Evolutionary conservation across 2,329 filamentous ascomycete genomes (phyloP).

Genomic region (Lithohypha guttulata): DNA sequence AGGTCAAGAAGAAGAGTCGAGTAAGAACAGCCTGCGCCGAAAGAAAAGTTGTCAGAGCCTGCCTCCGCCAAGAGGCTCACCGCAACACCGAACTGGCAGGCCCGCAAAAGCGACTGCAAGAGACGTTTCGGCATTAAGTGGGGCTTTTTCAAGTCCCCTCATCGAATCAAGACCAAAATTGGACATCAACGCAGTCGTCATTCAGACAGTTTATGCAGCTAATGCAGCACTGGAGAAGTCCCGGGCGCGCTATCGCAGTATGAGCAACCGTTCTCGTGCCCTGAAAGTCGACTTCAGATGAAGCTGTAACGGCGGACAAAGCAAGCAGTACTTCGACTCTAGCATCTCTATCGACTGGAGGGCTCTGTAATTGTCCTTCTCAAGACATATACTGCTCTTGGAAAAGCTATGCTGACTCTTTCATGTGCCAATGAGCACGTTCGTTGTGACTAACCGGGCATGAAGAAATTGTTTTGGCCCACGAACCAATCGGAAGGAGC

Average conservation of each 20-base stretch:
- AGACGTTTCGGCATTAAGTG: not conserved
- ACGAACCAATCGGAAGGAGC: no score
- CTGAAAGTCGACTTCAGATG: not conserved
- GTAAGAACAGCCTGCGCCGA: no score
- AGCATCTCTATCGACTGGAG: no score
- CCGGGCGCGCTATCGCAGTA: conserved; percentile 4
- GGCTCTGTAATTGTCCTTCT: no score
- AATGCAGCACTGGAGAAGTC: no score
- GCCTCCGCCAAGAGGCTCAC: conserved; percentile 9
- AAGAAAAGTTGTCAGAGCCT: no score
- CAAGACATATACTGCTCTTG: no score
- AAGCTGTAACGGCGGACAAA: not conserved
- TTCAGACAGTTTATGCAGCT: conserved; percentile 4
- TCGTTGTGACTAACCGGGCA: no score
- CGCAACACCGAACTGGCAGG: conserved; percentile 6
- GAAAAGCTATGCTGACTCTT: no score
- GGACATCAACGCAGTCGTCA: conserved; percentile 9
- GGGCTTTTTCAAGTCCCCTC: not conserved
- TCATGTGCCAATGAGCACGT: no score
- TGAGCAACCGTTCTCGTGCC: conserved; percentile 8
- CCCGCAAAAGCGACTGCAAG: not conserved
- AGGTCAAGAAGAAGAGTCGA: conserved; percentile 21
- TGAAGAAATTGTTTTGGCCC: no score
- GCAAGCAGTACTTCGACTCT: no score
- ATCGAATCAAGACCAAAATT: conserved; percentile 1